Conservation (phyloP, 257 asterid genomes). For the Nicotiana tabacum region DNA sequence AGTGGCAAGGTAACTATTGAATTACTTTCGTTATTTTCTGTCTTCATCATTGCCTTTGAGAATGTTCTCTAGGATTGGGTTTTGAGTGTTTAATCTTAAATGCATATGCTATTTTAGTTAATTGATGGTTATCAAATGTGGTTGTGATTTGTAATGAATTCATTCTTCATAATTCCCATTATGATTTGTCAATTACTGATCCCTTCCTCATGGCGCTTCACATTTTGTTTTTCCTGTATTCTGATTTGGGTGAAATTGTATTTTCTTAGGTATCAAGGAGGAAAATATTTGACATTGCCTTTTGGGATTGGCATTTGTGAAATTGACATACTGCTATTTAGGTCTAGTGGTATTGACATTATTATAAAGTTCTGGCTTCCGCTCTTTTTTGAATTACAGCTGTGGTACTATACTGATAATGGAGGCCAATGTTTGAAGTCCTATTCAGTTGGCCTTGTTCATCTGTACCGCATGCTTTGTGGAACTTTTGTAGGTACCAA, state of each 20-base stretch:
- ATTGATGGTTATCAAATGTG: not conserved
- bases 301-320: not conserved
- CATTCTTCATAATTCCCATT: not conserved
- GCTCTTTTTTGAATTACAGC: not conserved
- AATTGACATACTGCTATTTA: not conserved
- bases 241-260: not conserved
- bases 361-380: not conserved
- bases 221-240: not conserved
- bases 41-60: not conserved
- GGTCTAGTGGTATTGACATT: not conserved
- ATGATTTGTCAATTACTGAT: not conserved
- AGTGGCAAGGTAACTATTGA: slow-evolving; percentile 22
- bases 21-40: not conserved
- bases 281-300: not conserved
- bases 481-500: not conserved
- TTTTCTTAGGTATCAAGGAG: not conserved
- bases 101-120: not conserved
- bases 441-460: not conserved
- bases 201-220: not conserved
- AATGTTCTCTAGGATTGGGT: not conserved
- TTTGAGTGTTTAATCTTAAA: not conserved
- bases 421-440: not conserved
- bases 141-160: not conserved
- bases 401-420: not conserved
- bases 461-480: too few species aligned